phyloP scores from a whole-genome alignment of 129 eudicot species.

The Pseudognaphalium luteoalbum region DNA sequence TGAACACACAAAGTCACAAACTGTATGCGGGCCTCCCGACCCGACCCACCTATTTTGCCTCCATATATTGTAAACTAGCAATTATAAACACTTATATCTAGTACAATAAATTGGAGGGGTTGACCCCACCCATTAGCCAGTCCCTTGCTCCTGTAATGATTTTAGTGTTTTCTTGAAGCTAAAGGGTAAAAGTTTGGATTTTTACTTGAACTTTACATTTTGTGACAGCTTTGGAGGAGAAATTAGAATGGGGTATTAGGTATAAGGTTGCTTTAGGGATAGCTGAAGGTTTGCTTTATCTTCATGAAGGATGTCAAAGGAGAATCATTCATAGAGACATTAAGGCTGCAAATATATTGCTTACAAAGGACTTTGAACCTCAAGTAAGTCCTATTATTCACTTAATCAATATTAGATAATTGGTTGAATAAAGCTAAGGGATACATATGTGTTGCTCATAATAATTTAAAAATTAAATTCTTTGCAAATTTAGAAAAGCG shows the following conservation, averaged over 20 bases:
- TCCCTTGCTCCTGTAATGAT: not conserved
- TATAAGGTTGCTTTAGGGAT: constrained; percentile 85
- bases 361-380: constrained; percentile 77
- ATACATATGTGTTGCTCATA: not conserved
- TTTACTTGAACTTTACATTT: constrained; percentile 14
- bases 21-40: no score
- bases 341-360: constrained; percentile 92
- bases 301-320: constrained; percentile 90
- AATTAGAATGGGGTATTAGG: constrained; percentile 64
- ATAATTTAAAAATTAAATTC: no score
- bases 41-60: not conserved
- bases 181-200: constrained; percentile 20
- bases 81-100: not conserved
- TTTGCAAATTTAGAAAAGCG: not conserved
- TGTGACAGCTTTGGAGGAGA: constrained; percentile 61
- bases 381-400: constrained; percentile 46
- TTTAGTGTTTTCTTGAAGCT: constrained; percentile 21
- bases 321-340: constrained; percentile 93
- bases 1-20: not conserved
- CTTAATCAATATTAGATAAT: no score
- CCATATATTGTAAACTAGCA: not conserved
- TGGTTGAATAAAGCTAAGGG: not conserved
- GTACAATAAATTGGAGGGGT: not conserved
- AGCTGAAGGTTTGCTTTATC: constrained; percentile 84
- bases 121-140: constrained; percentile 9